phyloP scores from a whole-genome alignment of 805 yeast species.

The Wickerhamiella parazyma region DNA sequence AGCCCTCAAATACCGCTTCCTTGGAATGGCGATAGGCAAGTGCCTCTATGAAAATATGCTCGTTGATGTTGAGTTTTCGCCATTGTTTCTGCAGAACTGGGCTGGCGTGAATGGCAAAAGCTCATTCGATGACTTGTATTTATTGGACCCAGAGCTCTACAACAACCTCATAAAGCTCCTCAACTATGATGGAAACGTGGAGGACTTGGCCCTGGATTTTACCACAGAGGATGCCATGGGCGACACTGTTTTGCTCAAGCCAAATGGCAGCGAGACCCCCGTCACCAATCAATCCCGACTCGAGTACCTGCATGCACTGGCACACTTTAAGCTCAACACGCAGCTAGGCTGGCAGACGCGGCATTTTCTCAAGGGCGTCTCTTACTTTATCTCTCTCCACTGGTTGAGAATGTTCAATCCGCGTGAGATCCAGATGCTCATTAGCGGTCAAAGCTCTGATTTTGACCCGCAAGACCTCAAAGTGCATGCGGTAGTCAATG shows the following conservation, averaged over 20 bases:
- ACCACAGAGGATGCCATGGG: slow-evolving; percentile 28
- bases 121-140: slow-evolving; percentile 66
- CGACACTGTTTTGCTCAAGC: slow-evolving; percentile 39
- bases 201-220: slow-evolving; percentile 50
- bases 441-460: slow-evolving; percentile 62
- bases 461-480: slow-evolving; percentile 61
- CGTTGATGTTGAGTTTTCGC: slow-evolving; percentile 73
- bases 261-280: slow-evolving; percentile 41
- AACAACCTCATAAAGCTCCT: slow-evolving; percentile 48
- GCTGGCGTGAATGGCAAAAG: slow-evolving; percentile 30
- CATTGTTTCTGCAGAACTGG: slow-evolving; percentile 69
- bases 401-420: slow-evolving; percentile 85
- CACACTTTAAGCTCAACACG: slow-evolving; percentile 65
- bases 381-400: slow-evolving; percentile 47
- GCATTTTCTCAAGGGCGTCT: slow-evolving; percentile 57
- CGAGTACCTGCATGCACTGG: slow-evolving; percentile 61
- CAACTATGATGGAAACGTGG: slow-evolving; percentile 42
- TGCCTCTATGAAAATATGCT: slow-evolving; percentile 74
- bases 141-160: slow-evolving; percentile 57
- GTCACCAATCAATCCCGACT: slow-evolving; percentile 51
- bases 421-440: slow-evolving; percentile 66
- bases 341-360: slow-evolving; percentile 44
- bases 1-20: slow-evolving; percentile 33
- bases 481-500: slow-evolving; percentile 50
- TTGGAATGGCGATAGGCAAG: slow-evolving; percentile 79